phyloP scores from a whole-genome alignment of 768 basidiomycete species.

The Pleurotus tuber-regium region DNA sequence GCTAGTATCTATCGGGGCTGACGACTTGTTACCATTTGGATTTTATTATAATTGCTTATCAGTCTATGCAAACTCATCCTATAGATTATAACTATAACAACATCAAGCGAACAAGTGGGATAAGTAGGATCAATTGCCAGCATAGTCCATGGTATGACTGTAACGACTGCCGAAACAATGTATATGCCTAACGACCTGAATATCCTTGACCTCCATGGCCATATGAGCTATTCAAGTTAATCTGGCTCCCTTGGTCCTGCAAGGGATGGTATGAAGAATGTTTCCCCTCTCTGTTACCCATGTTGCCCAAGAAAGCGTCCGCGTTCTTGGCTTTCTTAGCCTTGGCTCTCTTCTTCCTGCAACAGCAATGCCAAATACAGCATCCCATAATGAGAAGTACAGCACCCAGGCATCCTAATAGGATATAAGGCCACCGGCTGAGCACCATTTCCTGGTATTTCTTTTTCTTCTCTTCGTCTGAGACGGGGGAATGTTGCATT shows the following conservation, averaged over 20 bases:
- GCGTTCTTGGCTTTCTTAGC: conserved; percentile 7
- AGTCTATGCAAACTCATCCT: background rate
- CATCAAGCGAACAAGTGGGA: too few relatives aligned
- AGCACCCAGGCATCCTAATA: conserved; percentile 54
- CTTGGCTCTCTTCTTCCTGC: conserved; percentile 30
- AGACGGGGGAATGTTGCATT: conserved; percentile 61
- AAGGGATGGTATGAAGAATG: conserved; percentile 7
- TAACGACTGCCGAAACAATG: too few relatives aligned
- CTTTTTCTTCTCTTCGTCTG: conserved; percentile 64
- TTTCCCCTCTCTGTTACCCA: conserved; percentile 5
- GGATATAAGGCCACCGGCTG: conserved; percentile 74
- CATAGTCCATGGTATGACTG: too few relatives aligned
- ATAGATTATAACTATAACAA: background rate
- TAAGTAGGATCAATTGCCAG: background rate
- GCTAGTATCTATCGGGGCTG: too few relatives aligned
- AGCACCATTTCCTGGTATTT: conserved; percentile 59
- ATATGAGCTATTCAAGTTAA: conserved; percentile 5
- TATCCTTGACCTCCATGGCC: background rate
- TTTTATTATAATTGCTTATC: background rate
- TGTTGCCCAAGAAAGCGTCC: background rate
- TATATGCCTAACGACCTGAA: background rate
- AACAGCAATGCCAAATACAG: conserved; percentile 62
- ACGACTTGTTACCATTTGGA: background rate
- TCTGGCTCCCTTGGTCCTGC: conserved; percentile 9
- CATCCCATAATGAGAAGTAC: conserved; percentile 43